Conservation (phyloP, 108 stramenopile genomes). For the Conticribra guillardii region DNA sequence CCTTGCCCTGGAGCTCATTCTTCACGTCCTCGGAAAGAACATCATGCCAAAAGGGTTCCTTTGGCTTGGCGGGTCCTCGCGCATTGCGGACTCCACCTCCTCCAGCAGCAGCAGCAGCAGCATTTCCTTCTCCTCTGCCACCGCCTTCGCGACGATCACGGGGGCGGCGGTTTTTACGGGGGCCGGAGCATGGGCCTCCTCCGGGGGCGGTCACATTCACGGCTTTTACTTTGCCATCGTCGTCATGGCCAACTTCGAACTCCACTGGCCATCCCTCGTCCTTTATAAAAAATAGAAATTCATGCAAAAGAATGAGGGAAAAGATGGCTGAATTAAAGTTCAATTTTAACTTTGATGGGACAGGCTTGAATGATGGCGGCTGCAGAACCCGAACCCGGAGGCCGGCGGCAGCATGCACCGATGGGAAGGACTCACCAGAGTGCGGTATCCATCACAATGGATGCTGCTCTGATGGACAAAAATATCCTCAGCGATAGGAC, state of each 20-base stretch:
- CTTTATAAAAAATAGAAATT: constrained; percentile 26
- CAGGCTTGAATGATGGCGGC: too few species aligned
- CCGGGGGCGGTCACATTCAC: constrained; percentile 70
- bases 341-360: too few species aligned
- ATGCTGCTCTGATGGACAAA: constrained; percentile 83
- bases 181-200: constrained; percentile 60
- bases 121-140: constrained; percentile 4
- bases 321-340: constrained; percentile 6
- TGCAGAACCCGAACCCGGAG: too few species aligned
- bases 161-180: constrained; percentile 45
- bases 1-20: constrained; percentile 49
- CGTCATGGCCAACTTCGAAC: constrained; percentile 77
- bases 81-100: constrained; percentile 9
- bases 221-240: constrained; percentile 76
- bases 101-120: constrained; percentile 1
- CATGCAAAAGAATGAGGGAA: neutral
- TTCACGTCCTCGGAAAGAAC: constrained; percentile 53
- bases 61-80: constrained; percentile 34
- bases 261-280: constrained; percentile 68
- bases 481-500: constrained; percentile 68
- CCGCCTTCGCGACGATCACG: constrained; percentile 19
- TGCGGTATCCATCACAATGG: constrained; percentile 67
- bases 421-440: constrained; percentile 70
- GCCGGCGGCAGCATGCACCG: too few species aligned
- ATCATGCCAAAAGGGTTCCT: constrained; percentile 58